phyloP scores from a whole-genome alignment of 2,329 filamentous ascomycete genomes.

The Capronia americana region DNA sequence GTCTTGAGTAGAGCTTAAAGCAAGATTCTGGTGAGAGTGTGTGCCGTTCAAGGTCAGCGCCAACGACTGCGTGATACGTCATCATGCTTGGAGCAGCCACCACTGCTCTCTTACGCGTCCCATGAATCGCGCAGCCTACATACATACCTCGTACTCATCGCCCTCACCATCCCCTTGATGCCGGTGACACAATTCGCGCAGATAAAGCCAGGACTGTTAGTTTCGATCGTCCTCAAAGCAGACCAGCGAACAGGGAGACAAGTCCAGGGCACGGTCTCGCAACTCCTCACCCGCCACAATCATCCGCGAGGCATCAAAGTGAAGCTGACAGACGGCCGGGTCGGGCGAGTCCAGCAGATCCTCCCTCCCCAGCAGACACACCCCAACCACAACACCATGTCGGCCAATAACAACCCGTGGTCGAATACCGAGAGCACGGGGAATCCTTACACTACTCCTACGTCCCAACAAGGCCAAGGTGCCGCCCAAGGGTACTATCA shows the following conservation, averaged over 20 bases:
- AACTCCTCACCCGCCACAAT: slow-evolving; percentile 74
- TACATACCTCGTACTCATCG: neutral
- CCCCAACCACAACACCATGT: slow-evolving; percentile 22
- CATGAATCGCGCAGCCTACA: slow-evolving; percentile 23
- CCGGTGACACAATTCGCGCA: slow-evolving; percentile 35
- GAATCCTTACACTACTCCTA: slow-evolving; percentile 21
- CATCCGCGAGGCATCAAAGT: slow-evolving; percentile 83
- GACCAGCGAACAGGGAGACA: slow-evolving; percentile 77
- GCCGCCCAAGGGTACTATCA: slow-evolving; percentile 46
- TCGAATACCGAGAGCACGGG: slow-evolving; percentile 26
- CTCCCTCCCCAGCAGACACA: slow-evolving; percentile 16
- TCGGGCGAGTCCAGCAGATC: slow-evolving; percentile 71
- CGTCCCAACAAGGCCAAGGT: slow-evolving; percentile 31
- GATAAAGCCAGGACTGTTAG: slow-evolving; percentile 61
- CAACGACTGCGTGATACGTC: slow-evolving; percentile 3
- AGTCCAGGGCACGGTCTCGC: slow-evolving; percentile 69
- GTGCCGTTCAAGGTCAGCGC: neutral
- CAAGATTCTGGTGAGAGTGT: too few relatives aligned
- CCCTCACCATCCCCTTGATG: slow-evolving; percentile 29
- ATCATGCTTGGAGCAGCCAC: neutral
- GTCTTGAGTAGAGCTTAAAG: too few relatives aligned
- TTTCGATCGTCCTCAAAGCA: slow-evolving; percentile 76
- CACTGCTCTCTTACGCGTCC: neutral
- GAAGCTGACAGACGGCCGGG: slow-evolving; percentile 70
- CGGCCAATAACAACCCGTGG: slow-evolving; percentile 35